Evolutionary conservation across 305 asterid genomes (phyloP).

Genomic region (Solanum hybrid): DNA sequence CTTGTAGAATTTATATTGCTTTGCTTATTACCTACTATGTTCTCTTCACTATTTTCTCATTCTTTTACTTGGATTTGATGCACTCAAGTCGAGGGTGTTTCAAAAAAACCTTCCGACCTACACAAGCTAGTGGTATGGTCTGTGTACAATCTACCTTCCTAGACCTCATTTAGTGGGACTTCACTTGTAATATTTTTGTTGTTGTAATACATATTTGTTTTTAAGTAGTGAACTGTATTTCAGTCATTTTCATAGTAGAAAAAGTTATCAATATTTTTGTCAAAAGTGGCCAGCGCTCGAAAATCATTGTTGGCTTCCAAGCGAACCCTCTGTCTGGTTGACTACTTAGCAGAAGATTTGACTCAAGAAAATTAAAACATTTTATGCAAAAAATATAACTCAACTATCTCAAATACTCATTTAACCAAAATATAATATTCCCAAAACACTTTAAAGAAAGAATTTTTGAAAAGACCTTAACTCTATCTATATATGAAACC

Average conservation of each 20-base stretch:
- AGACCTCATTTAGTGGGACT: neutral
- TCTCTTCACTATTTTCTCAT: neutral
- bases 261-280: neutral
- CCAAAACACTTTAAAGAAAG: too few species aligned
- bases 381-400: neutral
- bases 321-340: neutral
- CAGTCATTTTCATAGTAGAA: neutral
- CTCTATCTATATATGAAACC: too few species aligned
- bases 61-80: neutral
- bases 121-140: neutral
- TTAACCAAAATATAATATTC: too few species aligned
- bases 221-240: too few species aligned
- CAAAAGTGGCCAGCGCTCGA: neutral
- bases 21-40: neutral
- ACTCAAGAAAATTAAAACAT: neutral
- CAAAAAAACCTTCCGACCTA: neutral
- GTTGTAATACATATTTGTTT: neutral
- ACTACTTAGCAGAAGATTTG: neutral
- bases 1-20: neutral
- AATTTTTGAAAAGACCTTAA: too few species aligned
- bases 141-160: neutral
- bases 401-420: neutral
- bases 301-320: neutral
- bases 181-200: neutral
- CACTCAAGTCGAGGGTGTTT: neutral